Evolutionary conservation across 208 protist genomes (phyloP).

Genomic region (Leishmania major): DNA sequence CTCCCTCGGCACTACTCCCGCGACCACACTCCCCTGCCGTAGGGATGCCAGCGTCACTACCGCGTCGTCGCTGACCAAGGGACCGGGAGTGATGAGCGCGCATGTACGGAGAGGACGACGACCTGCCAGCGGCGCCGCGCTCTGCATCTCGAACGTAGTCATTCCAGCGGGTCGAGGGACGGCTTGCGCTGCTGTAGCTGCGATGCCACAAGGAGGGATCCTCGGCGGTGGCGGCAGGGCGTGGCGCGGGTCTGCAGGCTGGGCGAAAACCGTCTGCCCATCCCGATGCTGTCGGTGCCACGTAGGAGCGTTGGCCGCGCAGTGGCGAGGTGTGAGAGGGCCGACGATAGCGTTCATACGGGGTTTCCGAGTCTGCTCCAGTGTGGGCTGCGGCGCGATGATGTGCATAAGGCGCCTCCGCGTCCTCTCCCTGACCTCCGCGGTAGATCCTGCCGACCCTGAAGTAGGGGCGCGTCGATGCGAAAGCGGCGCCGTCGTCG

Average conservation of each 20-base stretch:
- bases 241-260: neutral
- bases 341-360: neutral
- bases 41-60: neutral
- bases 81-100: neutral
- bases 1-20: neutral
- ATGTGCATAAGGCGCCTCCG: neutral
- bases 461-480: neutral
- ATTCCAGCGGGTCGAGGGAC: slow-evolving; percentile 41
- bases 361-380: neutral
- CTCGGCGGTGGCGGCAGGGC: neutral
- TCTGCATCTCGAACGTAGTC: slow-evolving; percentile 44
- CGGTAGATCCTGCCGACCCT: slow-evolving; percentile 1
- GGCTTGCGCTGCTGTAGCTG: slow-evolving; percentile 4
- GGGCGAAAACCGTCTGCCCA: slow-evolving; percentile 5
- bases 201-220: neutral
- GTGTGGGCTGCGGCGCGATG: neutral
- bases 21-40: neutral
- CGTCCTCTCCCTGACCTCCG: neutral
- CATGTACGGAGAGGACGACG: neutral
- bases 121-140: neutral
- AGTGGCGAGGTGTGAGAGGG: neutral
- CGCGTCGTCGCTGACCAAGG: slow-evolving; percentile 2
- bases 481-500: neutral
- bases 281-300: neutral
- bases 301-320: neutral